Evolutionary conservation across 768 basidiomycete genomes (phyloP), one percentile per base, ranked within the genome.

Genomic region (Boletus sp.): DNA sequence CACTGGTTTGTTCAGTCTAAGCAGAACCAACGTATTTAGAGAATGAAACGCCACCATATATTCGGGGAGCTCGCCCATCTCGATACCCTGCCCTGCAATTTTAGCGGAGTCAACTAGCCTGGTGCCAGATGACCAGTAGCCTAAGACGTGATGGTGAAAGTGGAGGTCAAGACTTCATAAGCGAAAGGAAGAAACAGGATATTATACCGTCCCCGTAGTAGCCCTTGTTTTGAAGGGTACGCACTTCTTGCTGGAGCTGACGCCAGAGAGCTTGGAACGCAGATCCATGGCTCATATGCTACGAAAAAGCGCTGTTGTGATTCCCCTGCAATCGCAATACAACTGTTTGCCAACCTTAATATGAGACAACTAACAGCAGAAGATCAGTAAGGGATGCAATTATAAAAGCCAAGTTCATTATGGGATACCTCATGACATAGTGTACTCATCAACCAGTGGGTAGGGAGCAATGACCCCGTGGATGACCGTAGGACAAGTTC

Each of bases 211-310:
- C 91, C 1, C 91, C 91, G 49, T 85, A 91, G 64, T 93, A 93
- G 27, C 87, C 90, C 68, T 75, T 81, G 47, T 73, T 74, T 65
- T 91, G 90, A n/a, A 93, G 75, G 25, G 77, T 77, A 32, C 81
- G 74, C 5, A 92, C 87, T 65, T 93, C 88, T 29, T 70, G 70
- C 29, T 79, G 74, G 15, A 93, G 79, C 57, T 77, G 80, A 30
- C 71, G 75, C 87, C 91, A 91, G 3, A 91, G 75, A 11, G 80
- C 75, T 72, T 91, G 90, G 66, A 93, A 93, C 0, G 75, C 82
- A 7, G 82, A 74, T 0, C 88, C 87, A 61, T 93, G 91, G 60
- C 93, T 77, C 88, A 87, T 87, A 68, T 93, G 84, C 88, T 91
- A 30, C 11, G 15, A 42, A 34, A 14, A 21, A 25, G 43, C 10